Evolutionary conservation across 225 moss, liverwort and hornwort species (phyloP).

Genomic region (Bryoerythrophyllum caledonicum): DNA sequence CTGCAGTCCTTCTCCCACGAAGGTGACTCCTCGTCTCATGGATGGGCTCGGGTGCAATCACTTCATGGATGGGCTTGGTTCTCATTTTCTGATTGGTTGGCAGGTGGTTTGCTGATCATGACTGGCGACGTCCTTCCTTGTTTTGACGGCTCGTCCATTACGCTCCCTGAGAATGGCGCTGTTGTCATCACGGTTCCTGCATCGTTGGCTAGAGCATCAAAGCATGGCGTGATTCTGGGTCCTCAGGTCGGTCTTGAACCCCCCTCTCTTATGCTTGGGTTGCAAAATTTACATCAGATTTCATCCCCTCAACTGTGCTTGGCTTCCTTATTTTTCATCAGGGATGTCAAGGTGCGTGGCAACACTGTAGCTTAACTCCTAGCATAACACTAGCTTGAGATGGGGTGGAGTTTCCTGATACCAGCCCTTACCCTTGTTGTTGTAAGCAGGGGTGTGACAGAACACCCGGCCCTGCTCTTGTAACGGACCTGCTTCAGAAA

Average conservation of each 20-base stretch:
- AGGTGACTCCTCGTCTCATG: slow-evolving; percentile 35
- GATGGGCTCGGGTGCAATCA: too few species aligned
- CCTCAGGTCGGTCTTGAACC: slow-evolving; percentile 37
- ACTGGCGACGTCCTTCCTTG: slow-evolving; percentile 85
- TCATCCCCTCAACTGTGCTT: too few species aligned
- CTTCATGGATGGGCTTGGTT: neutral
- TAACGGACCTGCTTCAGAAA: slow-evolving; percentile 73
- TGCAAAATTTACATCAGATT: neutral
- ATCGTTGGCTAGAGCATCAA: slow-evolving; percentile 51
- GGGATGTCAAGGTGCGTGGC: too few species aligned
- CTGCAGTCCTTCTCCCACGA: slow-evolving; percentile 53
- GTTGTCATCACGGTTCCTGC: slow-evolving; percentile 69
- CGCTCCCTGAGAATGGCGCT: slow-evolving; percentile 64
- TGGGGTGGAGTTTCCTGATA: too few species aligned
- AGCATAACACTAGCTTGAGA: too few species aligned
- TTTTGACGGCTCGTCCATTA: slow-evolving; percentile 56
- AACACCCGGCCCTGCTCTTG: slow-evolving; percentile 30
- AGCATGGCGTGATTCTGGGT: slow-evolving; percentile 72
- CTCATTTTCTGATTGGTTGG: slow-evolving; percentile 12
- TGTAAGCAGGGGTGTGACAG: slow-evolving; percentile 30
- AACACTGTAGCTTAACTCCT: too few species aligned
- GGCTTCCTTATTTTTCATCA: too few species aligned
- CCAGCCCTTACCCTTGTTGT: neutral
- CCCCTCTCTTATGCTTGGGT: neutral
- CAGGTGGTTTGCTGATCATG: slow-evolving; percentile 86